These are phyloP conservation scores for Fusarium euwallaceae DNA, from an alignment of 2,329 filamentous ascomycete genomes.

Conservation along the genomic window DNA sequence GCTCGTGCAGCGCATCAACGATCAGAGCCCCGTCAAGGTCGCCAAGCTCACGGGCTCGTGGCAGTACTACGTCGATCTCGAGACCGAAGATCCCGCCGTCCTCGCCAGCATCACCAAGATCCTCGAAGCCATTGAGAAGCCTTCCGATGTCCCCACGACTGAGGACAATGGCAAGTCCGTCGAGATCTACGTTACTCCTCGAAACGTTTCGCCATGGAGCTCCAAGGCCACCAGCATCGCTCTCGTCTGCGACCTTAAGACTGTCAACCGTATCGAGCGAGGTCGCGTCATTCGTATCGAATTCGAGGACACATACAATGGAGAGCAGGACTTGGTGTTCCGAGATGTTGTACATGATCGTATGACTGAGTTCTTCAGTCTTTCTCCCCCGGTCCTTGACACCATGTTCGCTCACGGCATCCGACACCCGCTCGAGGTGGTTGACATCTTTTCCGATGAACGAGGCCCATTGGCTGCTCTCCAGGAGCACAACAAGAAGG, in stretches of 20 bases:
- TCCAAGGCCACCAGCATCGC: constrained; percentile 96
- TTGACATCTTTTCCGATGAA: constrained; percentile 78
- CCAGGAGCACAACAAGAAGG: constrained; percentile 83
- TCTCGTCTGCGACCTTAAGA: constrained; percentile 86
- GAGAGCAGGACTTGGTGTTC: constrained; percentile 65
- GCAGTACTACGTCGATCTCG: constrained; percentile 77
- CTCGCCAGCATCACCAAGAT: constrained; percentile 63
- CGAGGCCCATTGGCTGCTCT: constrained; percentile 78
- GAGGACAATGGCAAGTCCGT: constrained; percentile 59
- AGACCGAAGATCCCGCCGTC: constrained; percentile 50
- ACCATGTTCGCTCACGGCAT: constrained; percentile 82
- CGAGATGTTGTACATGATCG: constrained; percentile 87
- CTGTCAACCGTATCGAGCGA: constrained; percentile 84
- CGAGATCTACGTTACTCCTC: constrained; percentile 81
- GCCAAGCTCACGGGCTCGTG: constrained; percentile 65
- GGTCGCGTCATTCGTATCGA: constrained; percentile 81
- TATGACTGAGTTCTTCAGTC: constrained; percentile 90
- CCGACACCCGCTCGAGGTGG: constrained; percentile 75
- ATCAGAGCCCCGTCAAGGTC: constrained; percentile 59
- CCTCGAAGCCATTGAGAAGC: constrained; percentile 56
- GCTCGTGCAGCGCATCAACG: constrained; percentile 60
- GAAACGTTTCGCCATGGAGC: constrained; percentile 96
- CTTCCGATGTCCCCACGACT: constrained; percentile 44
- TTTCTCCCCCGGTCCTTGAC: constrained; percentile 75
- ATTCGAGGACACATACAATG: constrained; percentile 64